Percentiles rank a stretch among this genome's conserved stretches.
Conservation (phyloP, 495 filamentous ascomycete genomes). For the Glutinoglossum americanum region DNA sequence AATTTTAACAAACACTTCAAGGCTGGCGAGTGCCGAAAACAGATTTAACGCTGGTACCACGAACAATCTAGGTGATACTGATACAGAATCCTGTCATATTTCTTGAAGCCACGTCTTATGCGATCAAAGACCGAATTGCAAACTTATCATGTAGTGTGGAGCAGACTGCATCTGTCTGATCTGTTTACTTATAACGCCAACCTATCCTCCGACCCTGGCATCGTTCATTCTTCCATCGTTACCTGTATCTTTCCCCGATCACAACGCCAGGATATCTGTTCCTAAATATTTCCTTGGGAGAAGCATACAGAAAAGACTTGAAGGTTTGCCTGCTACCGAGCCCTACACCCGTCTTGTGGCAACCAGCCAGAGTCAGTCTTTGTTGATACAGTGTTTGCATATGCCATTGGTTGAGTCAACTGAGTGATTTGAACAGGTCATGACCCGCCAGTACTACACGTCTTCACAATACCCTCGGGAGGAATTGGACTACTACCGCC, state of each 20-base stretch:
- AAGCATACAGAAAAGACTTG: not conserved
- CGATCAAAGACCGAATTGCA: constrained; percentile 1
- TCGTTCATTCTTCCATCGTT: not conserved
- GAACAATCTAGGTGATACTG: not conserved
- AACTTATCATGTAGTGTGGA: not conserved
- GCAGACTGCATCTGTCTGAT: not conserved
- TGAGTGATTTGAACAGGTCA: not conserved
- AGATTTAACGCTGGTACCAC: constrained; percentile 1
- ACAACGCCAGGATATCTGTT: not conserved
- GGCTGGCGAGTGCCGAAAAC: not conserved
- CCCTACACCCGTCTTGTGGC: not conserved
- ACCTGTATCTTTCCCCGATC: not conserved
- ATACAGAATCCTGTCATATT: constrained; percentile 1
- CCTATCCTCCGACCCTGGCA: constrained; percentile 1
- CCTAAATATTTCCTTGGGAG: not conserved
- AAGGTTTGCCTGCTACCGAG: not conserved
- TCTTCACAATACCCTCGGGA: not conserved
- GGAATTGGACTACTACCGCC: not conserved
- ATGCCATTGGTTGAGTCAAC: not conserved
- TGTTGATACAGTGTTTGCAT: not conserved
- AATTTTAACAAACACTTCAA: not conserved
- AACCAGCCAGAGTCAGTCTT: not conserved
- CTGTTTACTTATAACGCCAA: constrained; percentile 3
- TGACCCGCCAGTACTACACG: constrained; percentile 2
- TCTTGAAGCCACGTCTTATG: not conserved